Evolutionary conservation across 2,329 filamentous ascomycete genomes (phyloP).

Genomic region (Thelonectria olida): DNA sequence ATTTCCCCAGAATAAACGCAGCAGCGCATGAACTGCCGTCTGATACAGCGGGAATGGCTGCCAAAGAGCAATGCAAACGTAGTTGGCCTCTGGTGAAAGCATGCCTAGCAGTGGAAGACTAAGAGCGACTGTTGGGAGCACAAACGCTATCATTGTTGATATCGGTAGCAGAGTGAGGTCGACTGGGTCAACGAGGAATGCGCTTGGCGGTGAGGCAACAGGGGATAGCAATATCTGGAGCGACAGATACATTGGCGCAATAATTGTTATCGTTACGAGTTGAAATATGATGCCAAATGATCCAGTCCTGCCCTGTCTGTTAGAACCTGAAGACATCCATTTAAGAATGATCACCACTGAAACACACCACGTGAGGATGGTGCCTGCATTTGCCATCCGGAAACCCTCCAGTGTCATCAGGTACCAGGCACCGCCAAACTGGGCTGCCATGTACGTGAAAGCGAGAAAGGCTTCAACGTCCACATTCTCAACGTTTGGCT

Average conservation of each 20-base stretch:
- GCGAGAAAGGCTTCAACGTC: slow-evolving; percentile 28
- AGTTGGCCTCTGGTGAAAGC: slow-evolving; percentile 13
- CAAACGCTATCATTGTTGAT: slow-evolving; percentile 27
- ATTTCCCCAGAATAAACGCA: background rate
- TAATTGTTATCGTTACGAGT: slow-evolving; percentile 29
- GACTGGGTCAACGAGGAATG: slow-evolving; percentile 20
- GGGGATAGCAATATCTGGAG: slow-evolving; percentile 29
- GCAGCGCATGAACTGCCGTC: background rate
- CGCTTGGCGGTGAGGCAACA: background rate
- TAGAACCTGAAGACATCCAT: too few species aligned
- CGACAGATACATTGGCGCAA: slow-evolving; percentile 30
- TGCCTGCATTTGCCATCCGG: slow-evolving; percentile 25
- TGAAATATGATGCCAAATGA: slow-evolving; percentile 32
- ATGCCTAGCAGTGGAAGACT: slow-evolving; percentile 22
- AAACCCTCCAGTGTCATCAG: slow-evolving; percentile 29
- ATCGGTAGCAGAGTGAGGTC: slow-evolving; percentile 25
- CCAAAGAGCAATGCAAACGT: slow-evolving; percentile 27
- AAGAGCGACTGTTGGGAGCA: slow-evolving; percentile 24
- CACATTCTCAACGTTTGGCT: background rate
- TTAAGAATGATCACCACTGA: too few species aligned
- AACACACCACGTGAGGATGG: slow-evolving; percentile 27
- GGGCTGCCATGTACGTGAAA: slow-evolving; percentile 30
- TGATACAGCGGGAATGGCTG: slow-evolving; percentile 34
- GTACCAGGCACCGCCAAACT: slow-evolving; percentile 35
- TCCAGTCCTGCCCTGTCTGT: slow-evolving; percentile 21